Percentiles rank a stretch among this genome's conserved stretches.
These are phyloP conservation scores for Beauveria sp. DNA, from an alignment of 2,329 filamentous ascomycete genomes.

Conservation along the genomic window DNA sequence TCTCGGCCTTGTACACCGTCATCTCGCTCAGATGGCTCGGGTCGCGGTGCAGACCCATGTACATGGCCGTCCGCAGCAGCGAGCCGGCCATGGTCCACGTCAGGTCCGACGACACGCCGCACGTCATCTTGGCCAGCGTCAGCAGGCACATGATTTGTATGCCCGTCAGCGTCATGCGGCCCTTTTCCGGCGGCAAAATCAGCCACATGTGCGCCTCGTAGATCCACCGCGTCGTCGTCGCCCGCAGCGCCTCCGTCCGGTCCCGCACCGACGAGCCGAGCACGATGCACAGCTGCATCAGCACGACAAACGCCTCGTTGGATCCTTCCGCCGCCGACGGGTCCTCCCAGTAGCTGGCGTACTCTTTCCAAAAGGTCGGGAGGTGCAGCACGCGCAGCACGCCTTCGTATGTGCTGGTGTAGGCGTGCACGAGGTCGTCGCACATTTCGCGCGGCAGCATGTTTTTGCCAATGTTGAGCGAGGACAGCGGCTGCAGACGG, in stretches of 20 bases:
- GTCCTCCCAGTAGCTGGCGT: slow-evolving; percentile 41
- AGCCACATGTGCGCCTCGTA: slow-evolving; percentile 47
- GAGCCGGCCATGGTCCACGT: slow-evolving; percentile 44
- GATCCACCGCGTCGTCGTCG: slow-evolving; percentile 40
- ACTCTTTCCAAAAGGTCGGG: slow-evolving; percentile 48
- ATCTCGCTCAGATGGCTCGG: slow-evolving; percentile 41
- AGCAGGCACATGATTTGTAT: slow-evolving; percentile 48
- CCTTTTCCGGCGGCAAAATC: slow-evolving; percentile 38
- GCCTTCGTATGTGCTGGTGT: slow-evolving; percentile 49
- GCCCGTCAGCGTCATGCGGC: slow-evolving; percentile 37
- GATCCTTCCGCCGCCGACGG: slow-evolving; percentile 25
- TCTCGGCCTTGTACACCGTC: slow-evolving; percentile 41
- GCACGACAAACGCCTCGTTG: slow-evolving; percentile 40
- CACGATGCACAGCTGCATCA: slow-evolving; percentile 46
- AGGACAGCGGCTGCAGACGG: slow-evolving; percentile 28
- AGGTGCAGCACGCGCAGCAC: slow-evolving; percentile 50
- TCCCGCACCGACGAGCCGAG: slow-evolving; percentile 43
- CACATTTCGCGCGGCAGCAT: slow-evolving; percentile 34
- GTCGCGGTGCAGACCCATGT: slow-evolving; percentile 52
- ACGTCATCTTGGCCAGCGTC: slow-evolving; percentile 39
- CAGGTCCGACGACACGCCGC: slow-evolving; percentile 41
- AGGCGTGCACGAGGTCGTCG: slow-evolving; percentile 43
- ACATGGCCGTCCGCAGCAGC: slow-evolving; percentile 46
- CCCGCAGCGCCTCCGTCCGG: slow-evolving; percentile 34
- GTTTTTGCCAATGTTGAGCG: slow-evolving; percentile 30